Evolutionary conservation across 306 rosid genomes (phyloP), one percentile per base, ranked within the genome.

Genomic region (Trifolium repens): DNA sequence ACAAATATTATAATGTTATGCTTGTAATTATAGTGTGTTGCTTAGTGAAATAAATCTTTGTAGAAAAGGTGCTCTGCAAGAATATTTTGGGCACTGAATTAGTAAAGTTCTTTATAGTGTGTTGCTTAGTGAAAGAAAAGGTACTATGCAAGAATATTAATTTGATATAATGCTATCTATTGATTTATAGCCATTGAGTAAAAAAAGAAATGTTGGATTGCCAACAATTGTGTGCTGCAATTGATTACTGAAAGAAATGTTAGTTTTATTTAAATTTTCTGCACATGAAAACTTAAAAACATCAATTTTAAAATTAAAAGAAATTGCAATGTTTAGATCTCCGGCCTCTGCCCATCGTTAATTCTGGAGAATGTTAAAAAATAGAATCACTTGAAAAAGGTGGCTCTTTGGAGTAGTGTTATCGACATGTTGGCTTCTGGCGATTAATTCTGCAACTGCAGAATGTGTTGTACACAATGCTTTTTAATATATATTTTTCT

Each of bases 391-490:
- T 17, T 46, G 16, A 52, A 22, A 44, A 77, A 37, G 34, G 15
- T 50, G 78, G 60, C 64, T 60, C 9, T 2, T 46, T 59, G 32
- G 46, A 49, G 47, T 60, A 8, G 11, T 65, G n/a, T 54, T 42
- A 9, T 47, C 49, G 67, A 24, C 53, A 39, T 8, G 7, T 47
- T 77, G 67, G 69, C 60, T 63, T 81, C 65, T 76, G 42, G 44
- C 52, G 53, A 68, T 66, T 71, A 79, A 75, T 76, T 65, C 22
- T 65, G 66, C 37, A 8, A 59, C 67, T 58, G 52, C 30, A 53
- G 12, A 58, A 72, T 72, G 72, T 62, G 65, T 40, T 81, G 74
- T 70, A 42, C 8, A 14, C 47, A 46, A 75, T 72, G 57, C 67
- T 73, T 26, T 57, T 69, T 13, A 43, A 27, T 62, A 40, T 46